phyloP scores from a whole-genome alignment of 768 basidiomycete species.

The Russula dissimulans region DNA sequence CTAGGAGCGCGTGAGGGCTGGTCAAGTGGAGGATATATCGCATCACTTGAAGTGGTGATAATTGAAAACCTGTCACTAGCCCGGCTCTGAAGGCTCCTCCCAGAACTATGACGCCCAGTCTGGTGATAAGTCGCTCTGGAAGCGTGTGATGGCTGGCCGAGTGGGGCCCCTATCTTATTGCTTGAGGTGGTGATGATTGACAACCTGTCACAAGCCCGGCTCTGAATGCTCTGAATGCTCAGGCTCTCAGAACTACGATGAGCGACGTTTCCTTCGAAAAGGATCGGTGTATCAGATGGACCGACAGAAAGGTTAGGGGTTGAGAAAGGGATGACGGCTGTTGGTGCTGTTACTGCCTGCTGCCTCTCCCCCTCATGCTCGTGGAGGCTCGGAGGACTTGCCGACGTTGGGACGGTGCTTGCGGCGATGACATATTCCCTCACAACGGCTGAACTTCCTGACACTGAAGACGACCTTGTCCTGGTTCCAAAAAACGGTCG shows the following conservation, averaged over 20 bases:
- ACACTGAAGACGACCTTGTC: neutral
- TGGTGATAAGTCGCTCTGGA: neutral
- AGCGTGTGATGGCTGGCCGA: neutral
- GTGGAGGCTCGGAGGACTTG: neutral
- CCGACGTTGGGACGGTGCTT: slow-evolving; percentile 1
- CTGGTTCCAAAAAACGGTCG: neutral
- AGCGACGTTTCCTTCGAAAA: neutral
- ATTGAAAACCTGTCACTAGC: neutral
- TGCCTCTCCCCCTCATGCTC: neutral
- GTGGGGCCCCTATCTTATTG: neutral
- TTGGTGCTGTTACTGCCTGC: neutral
- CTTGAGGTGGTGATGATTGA: slow-evolving; percentile 1
- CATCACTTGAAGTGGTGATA: neutral
- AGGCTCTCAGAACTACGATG: neutral
- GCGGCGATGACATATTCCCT: neutral
- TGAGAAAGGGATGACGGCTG: neutral
- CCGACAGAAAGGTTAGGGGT: neutral
- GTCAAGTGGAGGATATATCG: neutral
- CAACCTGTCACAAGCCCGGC: slow-evolving; percentile 5
- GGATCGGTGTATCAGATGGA: neutral
- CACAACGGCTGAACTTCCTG: neutral
- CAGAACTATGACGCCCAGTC: neutral
- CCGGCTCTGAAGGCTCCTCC: slow-evolving; percentile 1
- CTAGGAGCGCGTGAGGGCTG: neutral
- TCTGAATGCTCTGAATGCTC: neutral